These are phyloP conservation scores for Hygrocybe coccinea DNA, from an alignment of 768 basidiomycete species.

Conservation along the genomic window DNA sequence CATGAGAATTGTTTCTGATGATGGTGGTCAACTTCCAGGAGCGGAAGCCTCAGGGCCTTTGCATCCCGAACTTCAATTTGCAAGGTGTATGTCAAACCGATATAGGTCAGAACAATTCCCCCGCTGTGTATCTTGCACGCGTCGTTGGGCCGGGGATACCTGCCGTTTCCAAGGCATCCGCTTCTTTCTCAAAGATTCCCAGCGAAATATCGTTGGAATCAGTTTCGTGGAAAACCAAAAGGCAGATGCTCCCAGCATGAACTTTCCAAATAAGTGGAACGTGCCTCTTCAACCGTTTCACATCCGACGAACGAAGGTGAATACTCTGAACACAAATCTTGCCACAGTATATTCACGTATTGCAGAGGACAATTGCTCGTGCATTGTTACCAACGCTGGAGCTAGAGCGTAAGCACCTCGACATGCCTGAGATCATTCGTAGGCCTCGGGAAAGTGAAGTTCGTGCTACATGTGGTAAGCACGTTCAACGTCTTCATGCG, in stretches of 20 bases:
- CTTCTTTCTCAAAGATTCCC: slow-evolving; percentile 62
- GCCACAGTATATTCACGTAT: slow-evolving; percentile 8
- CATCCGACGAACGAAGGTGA: slow-evolving; percentile 59
- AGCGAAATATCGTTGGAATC: slow-evolving; percentile 57
- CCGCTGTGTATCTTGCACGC: slow-evolving; percentile 77
- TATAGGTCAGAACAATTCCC: slow-evolving; percentile 71
- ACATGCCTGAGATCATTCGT: slow-evolving; percentile 53
- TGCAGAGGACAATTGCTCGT: slow-evolving; percentile 60
- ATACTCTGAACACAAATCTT: slow-evolving; percentile 11
- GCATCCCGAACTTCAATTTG: slow-evolving; percentile 67
- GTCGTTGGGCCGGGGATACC: slow-evolving; percentile 83
- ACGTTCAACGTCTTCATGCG: not conserved
- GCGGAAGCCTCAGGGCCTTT: slow-evolving; percentile 32
- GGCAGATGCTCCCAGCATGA: slow-evolving; percentile 54
- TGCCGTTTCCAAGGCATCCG: slow-evolving; percentile 85
- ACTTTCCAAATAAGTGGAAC: slow-evolving; percentile 68
- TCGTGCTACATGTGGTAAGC: slow-evolving; percentile 78
- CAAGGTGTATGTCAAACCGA: slow-evolving; percentile 80
- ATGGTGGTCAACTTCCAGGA: slow-evolving; percentile 18
- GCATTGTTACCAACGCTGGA: slow-evolving; percentile 64
- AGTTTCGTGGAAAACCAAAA: slow-evolving; percentile 65
- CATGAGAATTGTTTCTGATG: slow-evolving; percentile 29
- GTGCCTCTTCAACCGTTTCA: slow-evolving; percentile 45
- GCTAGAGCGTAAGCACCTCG: slow-evolving; percentile 60
- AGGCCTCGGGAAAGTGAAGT: slow-evolving; percentile 77